A percentile compares a stretch with the other conserved stretches of the same genome.
These are phyloP conservation scores for Curvularia hawaiiensis DNA, from an alignment of 2,329 filamentous ascomycete species.

Conservation along the genomic window DNA sequence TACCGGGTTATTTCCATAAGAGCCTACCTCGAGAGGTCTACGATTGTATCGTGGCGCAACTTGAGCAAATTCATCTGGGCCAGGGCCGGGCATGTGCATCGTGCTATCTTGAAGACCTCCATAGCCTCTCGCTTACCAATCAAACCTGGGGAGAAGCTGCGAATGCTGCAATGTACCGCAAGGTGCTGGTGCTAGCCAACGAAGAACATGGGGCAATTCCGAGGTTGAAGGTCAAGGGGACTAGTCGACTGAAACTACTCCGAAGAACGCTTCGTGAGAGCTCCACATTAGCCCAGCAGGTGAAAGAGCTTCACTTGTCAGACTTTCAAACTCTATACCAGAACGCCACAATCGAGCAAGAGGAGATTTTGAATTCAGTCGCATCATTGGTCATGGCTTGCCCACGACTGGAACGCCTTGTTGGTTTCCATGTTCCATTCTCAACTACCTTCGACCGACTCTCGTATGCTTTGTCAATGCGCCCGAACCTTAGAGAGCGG, in stretches of 20 bases:
- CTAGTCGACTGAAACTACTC: conserved; percentile 59
- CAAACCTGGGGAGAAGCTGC: conserved; percentile 62
- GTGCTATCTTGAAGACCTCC: conserved; percentile 61
- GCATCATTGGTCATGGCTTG: conserved; percentile 64
- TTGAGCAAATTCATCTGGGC: conserved; percentile 52
- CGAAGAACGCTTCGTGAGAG: conserved; percentile 60
- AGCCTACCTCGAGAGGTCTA: conserved; percentile 60
- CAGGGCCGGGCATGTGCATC: conserved; percentile 53
- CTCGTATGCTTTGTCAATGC: conserved; percentile 61
- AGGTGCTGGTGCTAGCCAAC: conserved; percentile 55
- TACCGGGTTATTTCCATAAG: conserved; percentile 49
- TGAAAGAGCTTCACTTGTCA: conserved; percentile 59
- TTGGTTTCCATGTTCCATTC: conserved; percentile 60
- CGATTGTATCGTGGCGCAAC: conserved; percentile 58
- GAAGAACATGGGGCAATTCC: conserved; percentile 41
- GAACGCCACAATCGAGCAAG: conserved; percentile 49
- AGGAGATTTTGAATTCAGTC: conserved; percentile 58
- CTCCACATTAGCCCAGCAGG: conserved; percentile 56
- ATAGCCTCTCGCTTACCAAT: conserved; percentile 59
- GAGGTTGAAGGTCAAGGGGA: conserved; percentile 53
- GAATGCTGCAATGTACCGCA: conserved; percentile 57
- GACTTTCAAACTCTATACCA: conserved; percentile 52
- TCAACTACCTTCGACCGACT: conserved; percentile 60
- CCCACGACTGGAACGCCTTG: conserved; percentile 60
- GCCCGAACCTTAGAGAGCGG: conserved; percentile 59